phyloP scores from a whole-genome alignment of 1,284 basidiomycete species.

The Amylostereum chailletii region DNA sequence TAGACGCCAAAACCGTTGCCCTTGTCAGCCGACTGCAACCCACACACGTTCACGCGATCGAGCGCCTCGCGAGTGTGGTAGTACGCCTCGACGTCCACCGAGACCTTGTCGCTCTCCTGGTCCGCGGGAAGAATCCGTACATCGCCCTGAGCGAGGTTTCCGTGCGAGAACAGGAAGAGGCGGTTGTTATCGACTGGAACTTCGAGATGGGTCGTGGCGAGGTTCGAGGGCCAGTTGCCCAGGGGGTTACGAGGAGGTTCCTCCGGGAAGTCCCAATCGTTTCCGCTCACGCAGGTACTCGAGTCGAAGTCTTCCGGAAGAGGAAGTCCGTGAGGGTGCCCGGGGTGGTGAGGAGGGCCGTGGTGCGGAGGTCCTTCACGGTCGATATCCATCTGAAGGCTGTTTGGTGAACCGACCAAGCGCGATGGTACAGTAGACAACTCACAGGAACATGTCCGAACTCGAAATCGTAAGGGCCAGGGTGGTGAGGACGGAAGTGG shows the following conservation, averaged over 20 bases:
- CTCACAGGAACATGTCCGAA: too few species aligned
- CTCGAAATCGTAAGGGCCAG: too few species aligned
- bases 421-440: too few species aligned
- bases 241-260: background rate
- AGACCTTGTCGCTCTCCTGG: slow-evolving; percentile 9
- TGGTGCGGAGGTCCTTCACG: too few species aligned
- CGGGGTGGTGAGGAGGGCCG: too few species aligned
- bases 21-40: slow-evolving; percentile 12
- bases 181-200: slow-evolving; percentile 18
- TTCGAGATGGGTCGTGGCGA: slow-evolving; percentile 13
- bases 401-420: too few species aligned
- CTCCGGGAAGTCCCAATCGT: background rate
- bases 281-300: background rate
- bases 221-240: background rate
- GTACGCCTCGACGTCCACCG: slow-evolving; percentile 16
- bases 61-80: slow-evolving; percentile 12
- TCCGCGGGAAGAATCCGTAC: slow-evolving; percentile 15
- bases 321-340: too few species aligned
- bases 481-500: too few species aligned
- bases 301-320: too few species aligned
- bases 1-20: slow-evolving; percentile 22
- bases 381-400: too few species aligned
- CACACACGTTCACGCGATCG: slow-evolving; percentile 15
- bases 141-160: slow-evolving; percentile 16
- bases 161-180: slow-evolving; percentile 18